These are phyloP conservation scores for Exutisphaerella laricina DNA, from an alignment of 2,329 filamentous ascomycete genomes.

Conservation along the genomic window DNA sequence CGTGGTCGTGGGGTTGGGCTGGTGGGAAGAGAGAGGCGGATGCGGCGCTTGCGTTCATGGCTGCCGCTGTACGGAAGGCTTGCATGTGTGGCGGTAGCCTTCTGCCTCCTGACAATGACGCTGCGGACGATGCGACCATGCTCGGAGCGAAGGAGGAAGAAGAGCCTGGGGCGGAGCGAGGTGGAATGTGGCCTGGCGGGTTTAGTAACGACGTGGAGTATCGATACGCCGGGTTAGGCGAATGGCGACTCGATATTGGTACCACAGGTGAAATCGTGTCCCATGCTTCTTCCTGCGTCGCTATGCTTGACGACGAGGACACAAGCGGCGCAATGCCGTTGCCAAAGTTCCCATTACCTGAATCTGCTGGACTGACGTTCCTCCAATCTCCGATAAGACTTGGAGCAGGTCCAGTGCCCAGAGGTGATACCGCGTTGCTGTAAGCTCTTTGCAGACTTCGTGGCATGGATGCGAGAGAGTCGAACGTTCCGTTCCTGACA, in stretches of 20 bases:
- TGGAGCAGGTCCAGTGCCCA: conserved; percentile 19
- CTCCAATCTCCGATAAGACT: conserved; percentile 26
- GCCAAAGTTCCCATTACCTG: conserved; percentile 7
- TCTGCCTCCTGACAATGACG: conserved; percentile 9
- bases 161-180: conserved; percentile 12
- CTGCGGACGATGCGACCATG: conserved; percentile 4
- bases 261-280: conserved; percentile 20
- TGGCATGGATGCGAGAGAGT: conserved; percentile 22
- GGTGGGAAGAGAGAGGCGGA: conserved; percentile 29
- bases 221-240: conserved; percentile 12
- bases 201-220: conserved; percentile 27
- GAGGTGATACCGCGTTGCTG: conserved; percentile 26
- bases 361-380: conserved; percentile 21
- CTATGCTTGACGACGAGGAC: background rate
- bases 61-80: conserved; percentile 28
- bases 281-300: conserved; percentile 18
- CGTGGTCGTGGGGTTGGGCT: conserved; percentile 23
- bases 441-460: conserved; percentile 30
- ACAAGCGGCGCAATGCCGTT: conserved; percentile 9
- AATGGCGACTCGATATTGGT: background rate
- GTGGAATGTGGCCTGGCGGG: conserved; percentile 20
- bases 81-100: conserved; percentile 31
- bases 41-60: conserved; percentile 16
- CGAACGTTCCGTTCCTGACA: conserved; percentile 10
- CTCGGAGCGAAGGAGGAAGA: conserved; percentile 15